These are phyloP conservation scores for Exophiala calicioides DNA, from an alignment of 2,329 filamentous ascomycete genomes.

Conservation along the genomic window DNA sequence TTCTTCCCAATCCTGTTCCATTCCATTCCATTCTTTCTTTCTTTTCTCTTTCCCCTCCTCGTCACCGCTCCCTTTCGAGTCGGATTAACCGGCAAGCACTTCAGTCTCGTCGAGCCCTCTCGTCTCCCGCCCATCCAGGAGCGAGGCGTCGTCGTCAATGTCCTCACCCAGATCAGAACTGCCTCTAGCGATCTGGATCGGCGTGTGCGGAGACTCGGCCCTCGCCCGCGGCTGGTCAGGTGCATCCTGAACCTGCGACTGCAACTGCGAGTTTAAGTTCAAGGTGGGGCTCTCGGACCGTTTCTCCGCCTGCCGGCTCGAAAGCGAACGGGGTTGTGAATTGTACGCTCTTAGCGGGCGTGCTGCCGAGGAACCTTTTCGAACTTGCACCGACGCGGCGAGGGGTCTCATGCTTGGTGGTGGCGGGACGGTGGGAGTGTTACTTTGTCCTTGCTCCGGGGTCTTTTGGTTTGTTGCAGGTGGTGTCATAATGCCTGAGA, in stretches of 20 bases:
- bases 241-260: no score
- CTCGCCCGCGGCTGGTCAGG: conserved; percentile 33
- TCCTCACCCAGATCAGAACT: conserved; percentile 64
- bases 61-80: not conserved
- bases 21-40: not conserved
- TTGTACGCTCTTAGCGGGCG: conserved; percentile 28
- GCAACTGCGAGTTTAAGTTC: conserved; percentile 8
- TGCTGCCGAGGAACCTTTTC: conserved; percentile 27
- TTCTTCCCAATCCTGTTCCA: not conserved
- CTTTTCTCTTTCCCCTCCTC: not conserved
- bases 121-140: conserved; percentile 15
- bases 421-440: no score
- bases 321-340: conserved; percentile 23
- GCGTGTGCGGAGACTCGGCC: conserved; percentile 17
- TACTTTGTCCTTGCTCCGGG: no score
- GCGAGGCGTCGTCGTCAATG: conserved; percentile 29
- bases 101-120: conserved; percentile 7
- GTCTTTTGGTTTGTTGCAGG: conserved; percentile 71
- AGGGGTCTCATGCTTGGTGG: conserved; percentile 35
- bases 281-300: conserved; percentile 13
- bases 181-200: conserved; percentile 44
- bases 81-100: conserved; percentile 7
- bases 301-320: conserved; percentile 15
- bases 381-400: conserved; percentile 12
- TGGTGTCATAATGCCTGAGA: conserved; percentile 85